These are phyloP conservation scores for Fonsecaea nubica DNA, from an alignment of 2,329 filamentous ascomycete species.

Conservation along the genomic window DNA sequence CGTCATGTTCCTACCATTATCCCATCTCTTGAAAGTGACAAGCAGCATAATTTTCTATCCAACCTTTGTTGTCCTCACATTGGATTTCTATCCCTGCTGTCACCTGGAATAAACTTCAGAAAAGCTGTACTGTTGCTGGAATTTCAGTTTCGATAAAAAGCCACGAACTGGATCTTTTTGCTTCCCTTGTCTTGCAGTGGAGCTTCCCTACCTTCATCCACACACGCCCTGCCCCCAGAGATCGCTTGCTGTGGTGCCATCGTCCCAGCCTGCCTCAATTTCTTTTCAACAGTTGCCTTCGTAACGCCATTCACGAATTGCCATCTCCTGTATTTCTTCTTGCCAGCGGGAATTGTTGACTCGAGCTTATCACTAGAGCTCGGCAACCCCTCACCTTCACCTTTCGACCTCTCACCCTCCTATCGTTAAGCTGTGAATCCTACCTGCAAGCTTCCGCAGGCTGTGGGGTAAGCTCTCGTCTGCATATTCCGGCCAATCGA, in stretches of 20 bases:
- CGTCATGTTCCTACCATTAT: neutral
- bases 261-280: conserved; percentile 37
- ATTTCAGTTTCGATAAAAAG: conserved; percentile 18
- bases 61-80: neutral
- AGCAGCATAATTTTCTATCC: neutral
- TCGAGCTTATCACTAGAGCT: conserved; percentile 12
- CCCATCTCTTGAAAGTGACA: neutral
- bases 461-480: conserved; percentile 34
- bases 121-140: conserved; percentile 3
- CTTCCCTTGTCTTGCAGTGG: conserved; percentile 18
- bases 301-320: conserved; percentile 12
- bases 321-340: conserved; percentile 14
- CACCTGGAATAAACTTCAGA: neutral
- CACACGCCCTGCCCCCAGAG: conserved; percentile 22
- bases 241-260: conserved; percentile 25
- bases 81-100: neutral
- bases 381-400: neutral
- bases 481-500: conserved; percentile 12
- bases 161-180: conserved; percentile 17
- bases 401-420: conserved; percentile 9
- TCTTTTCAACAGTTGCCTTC: conserved; percentile 20
- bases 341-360: neutral
- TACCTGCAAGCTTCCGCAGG: conserved; percentile 26
- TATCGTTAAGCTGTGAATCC: conserved; percentile 14
- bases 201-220: conserved; percentile 13